Base-by-base conservation (phyloP, 768 basidiomycete genomes). In the Tricholoma sp. region DNA sequence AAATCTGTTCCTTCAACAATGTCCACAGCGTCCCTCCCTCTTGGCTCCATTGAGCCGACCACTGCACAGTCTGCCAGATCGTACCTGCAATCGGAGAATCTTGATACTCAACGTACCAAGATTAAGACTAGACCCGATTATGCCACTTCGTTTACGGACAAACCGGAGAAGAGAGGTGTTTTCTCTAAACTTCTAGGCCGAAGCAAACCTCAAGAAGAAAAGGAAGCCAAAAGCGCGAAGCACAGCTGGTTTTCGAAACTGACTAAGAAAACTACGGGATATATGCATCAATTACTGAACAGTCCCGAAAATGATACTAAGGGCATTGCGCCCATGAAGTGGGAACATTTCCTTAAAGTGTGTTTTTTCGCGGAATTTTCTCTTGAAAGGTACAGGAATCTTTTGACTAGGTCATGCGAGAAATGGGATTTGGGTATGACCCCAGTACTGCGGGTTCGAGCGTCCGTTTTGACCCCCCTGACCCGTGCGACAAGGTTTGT, bases 371-470 rank as follows among this genome's bases (percentile, higher is more conserved):
- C n/a, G 9, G 54, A 6, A 22, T 27, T 10, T 9, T 56, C 5
- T 8, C 37, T 7, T 31, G n/a, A 27, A 27, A n/a, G 2, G 47
- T 18, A n/a, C 16, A 18, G n/a, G 7, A 31, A 18, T 50, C 39
- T 55, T 32, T 32, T 45, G 52, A 53, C 12, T 62, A 91, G 89
- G 71, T 89, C 35, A 89, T 92, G 89, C 72, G 75, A 35, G 86
- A 87, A 49, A 84, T 92, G 82, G 89, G 89, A 34, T 92, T 92
- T 69, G 71, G 72, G 2, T 85, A 84, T 61, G 83, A 85, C 65
- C 86, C 86, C 4, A 83, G 83, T 58, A 89, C 88, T 2, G 88
- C 89, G 18, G 90, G 90, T 2, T 91, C 89, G 9, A 88, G 88
- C 67, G 90, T 92, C 34, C 80, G 89, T 35, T 92, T 92, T 64